These are phyloP conservation scores for Stagonosporopsis tanaceti DNA, from an alignment of 2,329 filamentous ascomycete species.

Conservation along the genomic window DNA sequence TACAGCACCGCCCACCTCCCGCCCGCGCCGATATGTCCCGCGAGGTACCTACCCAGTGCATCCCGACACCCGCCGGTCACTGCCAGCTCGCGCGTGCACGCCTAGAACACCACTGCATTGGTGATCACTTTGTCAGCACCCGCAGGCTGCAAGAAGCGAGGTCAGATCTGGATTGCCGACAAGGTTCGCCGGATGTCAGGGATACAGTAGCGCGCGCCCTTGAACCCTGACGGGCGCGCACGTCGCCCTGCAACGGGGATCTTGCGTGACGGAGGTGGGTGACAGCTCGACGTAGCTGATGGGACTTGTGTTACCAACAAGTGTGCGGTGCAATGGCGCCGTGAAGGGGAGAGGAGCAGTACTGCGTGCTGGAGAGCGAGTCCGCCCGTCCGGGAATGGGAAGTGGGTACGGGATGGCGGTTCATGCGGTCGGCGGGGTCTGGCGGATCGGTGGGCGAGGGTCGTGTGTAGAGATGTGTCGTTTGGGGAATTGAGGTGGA, in stretches of 20 bases:
- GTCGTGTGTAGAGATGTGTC: no score
- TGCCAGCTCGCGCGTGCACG: no score
- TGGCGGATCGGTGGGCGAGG: background rate
- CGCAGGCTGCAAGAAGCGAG: background rate
- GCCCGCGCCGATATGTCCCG: no score
- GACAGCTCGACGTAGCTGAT: conserved; percentile 3
- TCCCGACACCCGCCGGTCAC: no score
- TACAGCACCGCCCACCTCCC: no score
- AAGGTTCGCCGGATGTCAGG: conserved; percentile 13
- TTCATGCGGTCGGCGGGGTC: conserved; percentile 11
- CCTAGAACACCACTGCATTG: no score
- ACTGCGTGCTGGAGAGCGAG: background rate
- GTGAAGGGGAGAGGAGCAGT: no score
- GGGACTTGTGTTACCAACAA: no score
- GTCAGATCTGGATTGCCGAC: background rate
- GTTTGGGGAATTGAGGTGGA: background rate
- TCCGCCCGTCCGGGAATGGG: background rate
- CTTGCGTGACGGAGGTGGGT: background rate
- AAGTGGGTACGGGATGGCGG: background rate
- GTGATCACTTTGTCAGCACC: no score
- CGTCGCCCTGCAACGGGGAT: background rate
- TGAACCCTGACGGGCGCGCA: background rate
- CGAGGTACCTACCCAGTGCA: no score
- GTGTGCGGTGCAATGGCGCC: no score
- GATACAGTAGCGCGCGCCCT: background rate